phyloP scores from a whole-genome alignment of 192 early-diverging fungal genomes.

The Coemansia sp. region DNA sequence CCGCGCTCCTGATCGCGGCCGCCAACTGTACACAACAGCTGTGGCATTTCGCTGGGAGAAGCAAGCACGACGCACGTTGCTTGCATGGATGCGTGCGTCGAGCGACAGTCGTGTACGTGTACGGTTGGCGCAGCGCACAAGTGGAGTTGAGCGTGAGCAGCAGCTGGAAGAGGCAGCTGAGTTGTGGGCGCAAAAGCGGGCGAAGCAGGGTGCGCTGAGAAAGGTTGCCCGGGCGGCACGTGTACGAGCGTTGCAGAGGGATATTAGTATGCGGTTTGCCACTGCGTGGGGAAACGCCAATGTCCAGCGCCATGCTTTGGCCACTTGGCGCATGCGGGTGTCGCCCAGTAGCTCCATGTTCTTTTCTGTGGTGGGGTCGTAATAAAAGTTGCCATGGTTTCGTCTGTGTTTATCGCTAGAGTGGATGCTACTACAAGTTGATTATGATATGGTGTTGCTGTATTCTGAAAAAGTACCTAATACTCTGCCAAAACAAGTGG shows the following conservation, averaged over 20 bases:
- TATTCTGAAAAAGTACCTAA: no score
- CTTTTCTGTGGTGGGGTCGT: constrained; percentile 20
- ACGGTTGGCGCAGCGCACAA: constrained; percentile 16
- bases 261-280: constrained; percentile 28
- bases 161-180: constrained; percentile 14
- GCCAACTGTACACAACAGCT: constrained; percentile 8
- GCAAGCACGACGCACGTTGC: constrained; percentile 26
- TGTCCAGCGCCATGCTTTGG: constrained; percentile 16
- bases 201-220: background rate
- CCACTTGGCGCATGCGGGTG: constrained; percentile 22
- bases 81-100: constrained; percentile 28
- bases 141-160: constrained; percentile 1
- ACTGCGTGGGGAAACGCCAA: constrained; percentile 41
- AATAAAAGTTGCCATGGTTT: background rate
- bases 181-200: constrained; percentile 1
- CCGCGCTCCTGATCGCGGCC: background rate
- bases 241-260: constrained; percentile 7
- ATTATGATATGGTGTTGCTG: no score
- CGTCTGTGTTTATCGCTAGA: background rate
- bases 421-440: no score
- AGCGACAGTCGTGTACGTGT: constrained; percentile 15
- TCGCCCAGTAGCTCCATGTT: constrained; percentile 41
- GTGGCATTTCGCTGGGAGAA: constrained; percentile 42
- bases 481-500: no score
- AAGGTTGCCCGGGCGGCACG: background rate